Evolutionary conservation across 768 basidiomycete species (phyloP), one percentile per base, ranked within the genome.

Genomic region (Termitomyces sp.): DNA sequence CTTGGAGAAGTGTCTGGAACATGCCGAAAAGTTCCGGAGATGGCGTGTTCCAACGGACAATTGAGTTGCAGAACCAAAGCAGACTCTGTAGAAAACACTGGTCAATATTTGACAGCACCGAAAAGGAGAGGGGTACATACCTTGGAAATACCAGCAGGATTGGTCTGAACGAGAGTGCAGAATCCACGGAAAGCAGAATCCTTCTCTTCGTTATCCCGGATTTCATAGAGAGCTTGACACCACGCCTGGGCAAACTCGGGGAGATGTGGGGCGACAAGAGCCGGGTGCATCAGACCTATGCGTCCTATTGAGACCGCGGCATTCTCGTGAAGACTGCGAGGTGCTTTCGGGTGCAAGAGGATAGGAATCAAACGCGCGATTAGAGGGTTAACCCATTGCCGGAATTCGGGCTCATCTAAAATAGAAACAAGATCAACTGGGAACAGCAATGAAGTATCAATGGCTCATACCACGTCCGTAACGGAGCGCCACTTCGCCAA

Each of bases 201-300:
- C 75, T 98, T 99, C 79, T 99, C 97, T 66, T 98, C 96, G 67
- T 98, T 99, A 68, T 99, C 97, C 62, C 97, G 88, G 71, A 99
- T 99, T 73, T 98, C 97, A 69, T 95, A 95, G 54, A 99, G 76
- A 7, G 96, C 95, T 66, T 93, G 91, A 72, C 96, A 97, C 97
- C 97, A 99, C 14, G 91, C 87, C 71, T 93, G 91, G 5, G 94
- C 95, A 72, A 98, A 98, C 63, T 90, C 88, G 0, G 86, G 82
- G 30, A 98, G 76, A 68, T 95, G 87, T 24, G 95, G 94, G 12
- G 96, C 94, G 48, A 98, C 93, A 22, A 92, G 72, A 20, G 75
- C 72, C 0, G 97, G 97, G 68, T 94, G 95, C 79, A 95, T 94
- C 58, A 98, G 79, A 6, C 96, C 95, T 57, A 98, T 89, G 27